Base-by-base conservation (phyloP, 768 basidiomycete genomes). In the Pulveroboletus ravenelii region DNA sequence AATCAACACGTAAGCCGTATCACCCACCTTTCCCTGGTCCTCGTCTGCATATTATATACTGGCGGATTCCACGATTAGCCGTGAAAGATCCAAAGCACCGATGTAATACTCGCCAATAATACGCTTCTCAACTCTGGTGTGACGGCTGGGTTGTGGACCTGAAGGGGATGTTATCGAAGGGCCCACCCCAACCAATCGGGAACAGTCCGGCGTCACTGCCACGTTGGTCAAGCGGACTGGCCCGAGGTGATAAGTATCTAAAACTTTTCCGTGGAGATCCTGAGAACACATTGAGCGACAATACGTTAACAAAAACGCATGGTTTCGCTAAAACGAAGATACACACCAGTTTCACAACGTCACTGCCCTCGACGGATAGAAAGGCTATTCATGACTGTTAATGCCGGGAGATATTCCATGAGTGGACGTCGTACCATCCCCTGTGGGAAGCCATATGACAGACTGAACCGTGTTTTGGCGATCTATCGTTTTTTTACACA, bases 91-190 rank as follows among this genome's bases (percentile, higher is more conserved):
- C 13, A 25, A 12, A 27, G 31, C 17, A 35, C 20, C 41, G 29
- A 40, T 41, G n/a, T 7, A 15, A 42, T 20, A 50, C 76, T 36
- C 47, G 77, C 78, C 76, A 41, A 80, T 71, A 41, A 80, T 76
- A 29, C 78, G 76, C 52, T 81, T 80, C 61, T 80, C 78, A 1
- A 74, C 72, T 45, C 75, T 66, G 18, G 78, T 77, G 51, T 72
- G 76, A 51, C 68, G 66, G 41, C 70, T 77, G 6, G 78, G 79
- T 31, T 76, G 73, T 15, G 75, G 63, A 12, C 76, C 76, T 35
- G 70, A 63, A 5, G 65, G 56, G 12, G 74, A 70, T n/a, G 68
- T 63, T 51, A 73, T 68, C 13, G 78, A 62, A 6, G 75, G 77
- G 1, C 74, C 79, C 10, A 81, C 79, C 17, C 74, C 74, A 15